Conservation (phyloP, 495 filamentous ascomycete genomes). For the Tetracladium setigerum region DNA sequence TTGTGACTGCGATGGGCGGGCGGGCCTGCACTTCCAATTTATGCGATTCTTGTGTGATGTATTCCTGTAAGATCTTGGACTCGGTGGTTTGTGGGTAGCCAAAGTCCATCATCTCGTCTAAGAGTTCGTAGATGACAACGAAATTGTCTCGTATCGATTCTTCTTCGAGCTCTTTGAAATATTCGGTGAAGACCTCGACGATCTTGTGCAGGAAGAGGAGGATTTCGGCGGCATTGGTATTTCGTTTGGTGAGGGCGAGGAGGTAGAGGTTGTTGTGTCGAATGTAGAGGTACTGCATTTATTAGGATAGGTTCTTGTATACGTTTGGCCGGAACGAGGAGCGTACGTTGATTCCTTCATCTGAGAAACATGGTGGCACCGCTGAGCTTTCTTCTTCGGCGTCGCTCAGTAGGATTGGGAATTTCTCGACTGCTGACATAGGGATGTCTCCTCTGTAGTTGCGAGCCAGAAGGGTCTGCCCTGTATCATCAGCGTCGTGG, state of each 20-base stretch:
- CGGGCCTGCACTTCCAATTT: conserved; percentile 96
- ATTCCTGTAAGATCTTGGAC: conserved; percentile 98
- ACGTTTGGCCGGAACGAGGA: conserved; percentile 8
- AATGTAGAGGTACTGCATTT: conserved; percentile 89
- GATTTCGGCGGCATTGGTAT: conserved; percentile 98
- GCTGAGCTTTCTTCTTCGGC: conserved; percentile 99
- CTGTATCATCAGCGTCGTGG: conserved; percentile 11
- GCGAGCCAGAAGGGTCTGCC: conserved; percentile 89
- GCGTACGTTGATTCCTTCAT: conserved; percentile 94
- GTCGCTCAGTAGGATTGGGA: conserved; percentile 92
- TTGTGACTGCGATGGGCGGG: conserved; percentile 99
- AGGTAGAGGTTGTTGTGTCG: conserved; percentile 99
- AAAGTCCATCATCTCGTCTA: conserved; percentile 99
- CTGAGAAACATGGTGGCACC: conserved; percentile 95
- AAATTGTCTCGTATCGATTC: conserved; percentile 99
- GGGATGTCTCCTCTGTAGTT: conserved; percentile 99
- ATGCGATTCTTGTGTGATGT: conserved; percentile 99
- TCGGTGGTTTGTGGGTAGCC: conserved; percentile 99
- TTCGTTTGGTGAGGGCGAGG: conserved; percentile 95
- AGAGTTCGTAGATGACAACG: conserved; percentile 96
- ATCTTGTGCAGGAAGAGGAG: conserved; percentile 96
- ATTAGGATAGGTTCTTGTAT: conserved; percentile 6
- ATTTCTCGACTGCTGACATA: conserved; percentile 99
- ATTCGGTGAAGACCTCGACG: conserved; percentile 98
- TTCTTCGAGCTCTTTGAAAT: conserved; percentile 99